Conservation (phyloP, 495 filamentous ascomycete genomes). For the Daldinia concentrica region DNA sequence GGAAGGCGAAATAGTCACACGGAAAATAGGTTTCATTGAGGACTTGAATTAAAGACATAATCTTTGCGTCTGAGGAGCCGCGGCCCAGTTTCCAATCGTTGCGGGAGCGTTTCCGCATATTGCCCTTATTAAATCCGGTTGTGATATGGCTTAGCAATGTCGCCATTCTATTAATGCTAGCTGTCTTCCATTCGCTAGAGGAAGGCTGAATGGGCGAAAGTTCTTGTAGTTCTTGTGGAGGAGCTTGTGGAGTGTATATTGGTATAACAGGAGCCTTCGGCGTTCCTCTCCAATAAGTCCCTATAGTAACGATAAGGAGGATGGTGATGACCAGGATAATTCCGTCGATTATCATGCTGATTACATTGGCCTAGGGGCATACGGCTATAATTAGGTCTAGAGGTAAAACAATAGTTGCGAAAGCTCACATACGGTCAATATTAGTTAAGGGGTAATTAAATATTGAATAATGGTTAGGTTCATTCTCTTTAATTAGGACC, state of each 20-base stretch:
- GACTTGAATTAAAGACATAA: not conserved
- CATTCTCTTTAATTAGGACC: not conserved
- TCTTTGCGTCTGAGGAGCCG: not conserved
- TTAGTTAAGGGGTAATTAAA: not conserved
- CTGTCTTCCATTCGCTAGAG: not conserved
- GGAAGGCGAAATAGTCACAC: not conserved
- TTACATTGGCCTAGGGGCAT: too few species aligned
- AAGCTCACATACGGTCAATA: not conserved
- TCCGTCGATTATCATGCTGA: not conserved
- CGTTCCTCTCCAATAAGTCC: not conserved
- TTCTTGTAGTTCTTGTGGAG: not conserved
- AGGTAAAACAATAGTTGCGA: not conserved
- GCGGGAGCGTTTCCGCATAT: not conserved
- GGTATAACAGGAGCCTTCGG: not conserved
- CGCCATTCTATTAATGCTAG: not conserved
- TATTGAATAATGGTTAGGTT: not conserved
- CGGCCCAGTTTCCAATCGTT: not conserved
- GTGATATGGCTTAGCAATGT: not conserved
- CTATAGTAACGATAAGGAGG: not conserved
- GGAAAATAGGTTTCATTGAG: not conserved
- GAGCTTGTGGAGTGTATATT: not conserved
- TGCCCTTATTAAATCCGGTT: too few species aligned
- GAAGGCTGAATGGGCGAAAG: not conserved
- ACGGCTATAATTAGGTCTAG: too few species aligned
- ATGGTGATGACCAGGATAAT: not conserved